Base-by-base conservation (phyloP, 2,329 filamentous ascomycete species). In the Cladosporium sp. region DNA sequence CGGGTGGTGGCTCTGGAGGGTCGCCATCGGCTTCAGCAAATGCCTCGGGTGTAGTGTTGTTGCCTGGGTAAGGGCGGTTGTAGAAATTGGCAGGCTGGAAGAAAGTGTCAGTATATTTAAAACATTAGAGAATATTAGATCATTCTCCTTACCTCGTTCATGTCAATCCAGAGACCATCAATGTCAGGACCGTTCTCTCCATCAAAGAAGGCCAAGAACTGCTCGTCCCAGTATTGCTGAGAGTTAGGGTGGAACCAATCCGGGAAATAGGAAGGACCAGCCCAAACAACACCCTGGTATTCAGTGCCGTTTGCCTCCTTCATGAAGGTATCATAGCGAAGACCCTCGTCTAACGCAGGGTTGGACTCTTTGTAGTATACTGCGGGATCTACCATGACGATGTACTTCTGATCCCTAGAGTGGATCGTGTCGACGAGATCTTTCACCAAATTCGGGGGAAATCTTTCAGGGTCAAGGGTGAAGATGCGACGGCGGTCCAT, bases 351-450 rank as follows among this genome's bases (percentile, higher is more conserved):
- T 3, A 49, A 45, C 12, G 53, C 53, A 13, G 40, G 29, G 41
- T 54, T 54, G 6, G 48, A n/a, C 13, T 43, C 48, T 5, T 36
- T 38, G 20, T 42, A 50, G 36, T 46, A 54, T 0, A 54, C 50
- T n/a, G 53, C 53, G 12, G 53, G 53, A 15, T 54, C 53, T 15
- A 54, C 52, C 52, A 50, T 50, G 25, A 50, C 48, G 7, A 50
- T 43, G 25, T 50, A 50, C 29, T 57, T 49, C 30, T 59, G 57
- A n/a, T 55, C 51, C 25, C 51, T 47, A 12, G 38, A 45, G 32
- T 58, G 53, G 0, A 91, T 75, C 32, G 84, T 78, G 38, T 77
- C 71, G n/a, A 59, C 52, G 87, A 90, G 67, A 54, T 83, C 77
- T 27, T 78, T 80, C 70, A 88, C 77, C 63, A 76, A 76, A 0